phyloP scores from a whole-genome alignment of 164 flowering plant species.

The Warburgia ugandensis region DNA sequence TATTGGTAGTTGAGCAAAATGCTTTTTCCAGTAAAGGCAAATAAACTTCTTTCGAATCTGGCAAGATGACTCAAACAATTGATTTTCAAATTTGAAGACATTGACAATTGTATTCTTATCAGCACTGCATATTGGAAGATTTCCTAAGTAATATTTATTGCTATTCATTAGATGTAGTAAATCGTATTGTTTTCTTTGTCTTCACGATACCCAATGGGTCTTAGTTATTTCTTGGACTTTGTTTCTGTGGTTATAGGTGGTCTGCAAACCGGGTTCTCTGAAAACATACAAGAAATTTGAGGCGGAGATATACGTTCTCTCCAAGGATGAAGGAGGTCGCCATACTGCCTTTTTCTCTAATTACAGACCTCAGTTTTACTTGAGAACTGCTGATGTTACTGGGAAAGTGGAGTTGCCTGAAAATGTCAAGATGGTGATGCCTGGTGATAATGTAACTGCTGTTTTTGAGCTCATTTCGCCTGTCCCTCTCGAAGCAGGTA shows the following conservation, averaged over 20 bases:
- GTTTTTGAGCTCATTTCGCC: constrained; percentile 72
- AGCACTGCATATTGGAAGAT: too few relatives aligned
- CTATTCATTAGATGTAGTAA: too few relatives aligned
- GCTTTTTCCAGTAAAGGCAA: too few relatives aligned
- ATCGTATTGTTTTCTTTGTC: too few relatives aligned
- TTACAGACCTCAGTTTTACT: constrained; percentile 88
- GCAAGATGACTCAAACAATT: too few relatives aligned
- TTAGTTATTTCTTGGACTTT: background rate
- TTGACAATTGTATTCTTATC: too few relatives aligned
- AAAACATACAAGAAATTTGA: constrained; percentile 84
- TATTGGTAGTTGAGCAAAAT: too few relatives aligned
- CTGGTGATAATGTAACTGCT: constrained; percentile 97
- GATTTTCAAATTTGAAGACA: too few relatives aligned
- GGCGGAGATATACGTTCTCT: constrained; percentile 92
- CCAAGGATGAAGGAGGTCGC: constrained; percentile 99
- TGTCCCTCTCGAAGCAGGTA: constrained; percentile 91
- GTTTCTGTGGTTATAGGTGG: constrained; percentile 42
- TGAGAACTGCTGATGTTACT: constrained; percentile 95
- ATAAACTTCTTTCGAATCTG: too few relatives aligned
- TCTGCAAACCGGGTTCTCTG: constrained; percentile 72
- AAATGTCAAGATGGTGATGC: constrained; percentile 98
- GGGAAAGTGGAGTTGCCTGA: constrained; percentile 93
- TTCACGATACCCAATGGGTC: too few relatives aligned
- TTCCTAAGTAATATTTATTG: too few relatives aligned
- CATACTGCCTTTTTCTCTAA: constrained; percentile 93